Conservation (phyloP, 768 basidiomycete species). For the Tremella yokohamensis region DNA sequence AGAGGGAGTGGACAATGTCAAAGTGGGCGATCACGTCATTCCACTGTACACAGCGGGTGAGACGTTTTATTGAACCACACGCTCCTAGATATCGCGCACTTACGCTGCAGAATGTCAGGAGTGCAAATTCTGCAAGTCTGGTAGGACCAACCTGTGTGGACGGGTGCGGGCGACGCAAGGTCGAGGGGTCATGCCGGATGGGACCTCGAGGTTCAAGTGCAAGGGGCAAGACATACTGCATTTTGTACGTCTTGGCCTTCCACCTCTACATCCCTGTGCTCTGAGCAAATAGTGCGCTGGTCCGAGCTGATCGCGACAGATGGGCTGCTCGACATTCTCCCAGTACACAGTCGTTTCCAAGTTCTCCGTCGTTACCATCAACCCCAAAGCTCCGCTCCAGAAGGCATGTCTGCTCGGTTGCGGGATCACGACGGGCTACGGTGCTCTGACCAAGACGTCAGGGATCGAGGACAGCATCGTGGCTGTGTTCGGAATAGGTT, state of each 20-base stretch:
- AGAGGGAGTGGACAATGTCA: constrained; percentile 80
- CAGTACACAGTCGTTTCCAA: constrained; percentile 99
- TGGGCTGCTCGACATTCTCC: constrained; percentile 99
- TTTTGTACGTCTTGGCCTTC: constrained; percentile 62
- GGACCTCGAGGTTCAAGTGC: constrained; percentile 77
- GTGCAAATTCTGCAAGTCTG: constrained; percentile 92
- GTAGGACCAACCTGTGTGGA: constrained; percentile 96
- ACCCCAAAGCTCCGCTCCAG: constrained; percentile 78
- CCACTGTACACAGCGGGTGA: constrained; percentile 91
- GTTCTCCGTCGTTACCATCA: constrained; percentile 92
- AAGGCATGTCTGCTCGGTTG: constrained; percentile 92
- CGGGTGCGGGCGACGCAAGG: constrained; percentile 84
- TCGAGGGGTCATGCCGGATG: constrained; percentile 90
- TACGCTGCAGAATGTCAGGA: constrained; percentile 54
- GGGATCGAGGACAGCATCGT: constrained; percentile 79
- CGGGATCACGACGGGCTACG: constrained; percentile 98
- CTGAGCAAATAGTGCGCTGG: too few relatives aligned
- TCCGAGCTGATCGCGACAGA: constrained; percentile 55
- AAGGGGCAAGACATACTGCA: constrained; percentile 83
- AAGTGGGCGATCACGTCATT: constrained; percentile 89
- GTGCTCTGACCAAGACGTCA: constrained; percentile 85
- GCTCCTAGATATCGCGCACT: background rate
- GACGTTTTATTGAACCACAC: constrained; percentile 19
- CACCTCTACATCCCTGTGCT: too few relatives aligned
- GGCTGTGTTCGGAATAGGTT: constrained; percentile 91